Evolutionary conservation across 768 basidiomycete species (phyloP), one percentile per base, ranked within the genome.

Genomic region (Leucocoprinus leucothites): DNA sequence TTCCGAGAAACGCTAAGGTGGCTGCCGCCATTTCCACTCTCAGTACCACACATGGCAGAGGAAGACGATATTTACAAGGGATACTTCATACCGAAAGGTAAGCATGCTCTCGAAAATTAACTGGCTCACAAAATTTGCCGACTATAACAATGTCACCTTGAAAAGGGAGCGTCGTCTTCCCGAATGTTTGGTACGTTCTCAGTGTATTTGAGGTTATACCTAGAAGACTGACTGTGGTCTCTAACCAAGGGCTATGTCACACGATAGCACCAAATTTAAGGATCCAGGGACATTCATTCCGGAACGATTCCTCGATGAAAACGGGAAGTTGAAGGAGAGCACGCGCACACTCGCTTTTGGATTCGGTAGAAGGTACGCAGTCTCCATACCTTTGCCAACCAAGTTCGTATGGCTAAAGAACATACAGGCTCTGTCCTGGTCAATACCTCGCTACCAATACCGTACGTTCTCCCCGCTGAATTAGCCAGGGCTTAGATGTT

Each of bases 221-320:
- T 6, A 14, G 22, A 42, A 19, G 14, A 42, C 36, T n/a, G n/a
- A n/a, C n/a, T n/a, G n/a, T 11, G 19, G 18, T 34, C n/a, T n/a
- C n/a, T n/a, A n/a, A 9, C 16, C 16, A 44, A 63, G 65, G 72
- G 67, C 65, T 26, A 72, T 73, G 48, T 60, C 69, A 14, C 68
- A 64, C 19, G 68, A 74, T 56, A 61, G 66, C 7, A 42, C 55
- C 9, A 48, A 59, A 24, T 74, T 65, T 53, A 63, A 65, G 2
- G 63, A 74, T 31, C 69, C 73, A 14, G 57, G 65, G 16, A 43
- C 36, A 9, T 74, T 74, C 58, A 56, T 60, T 18, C 71, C 72
- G 8, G 72, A 74, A 46, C 65, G 71, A 18, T 73, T 68, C 48
- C 49, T 69, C 25, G 58, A 53, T 11, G 38, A 48, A 21, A 53